Evolutionary conservation across 495 filamentous ascomycete species (phyloP).

Genomic region (Penicillium psychrofluorescens): DNA sequence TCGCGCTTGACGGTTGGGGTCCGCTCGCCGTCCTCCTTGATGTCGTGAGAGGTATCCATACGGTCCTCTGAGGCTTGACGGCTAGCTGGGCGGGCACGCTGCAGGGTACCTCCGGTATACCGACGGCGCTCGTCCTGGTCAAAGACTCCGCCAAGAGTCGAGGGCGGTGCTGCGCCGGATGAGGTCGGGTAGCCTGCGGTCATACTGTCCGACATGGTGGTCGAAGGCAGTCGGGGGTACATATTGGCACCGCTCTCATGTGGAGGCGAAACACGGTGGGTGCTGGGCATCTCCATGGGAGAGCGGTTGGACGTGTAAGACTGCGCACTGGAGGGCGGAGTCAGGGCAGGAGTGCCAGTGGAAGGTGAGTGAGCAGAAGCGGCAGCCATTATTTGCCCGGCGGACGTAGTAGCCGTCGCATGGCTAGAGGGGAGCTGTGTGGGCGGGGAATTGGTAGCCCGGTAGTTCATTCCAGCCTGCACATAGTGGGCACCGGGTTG

Average conservation of each 20-base stretch:
- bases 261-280: slow-evolving; percentile 54
- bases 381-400: slow-evolving; percentile 48
- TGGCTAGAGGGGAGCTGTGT: slow-evolving; percentile 46
- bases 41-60: slow-evolving; percentile 53
- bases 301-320: slow-evolving; percentile 85
- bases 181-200: slow-evolving; percentile 50
- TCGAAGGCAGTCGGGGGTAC: slow-evolving; percentile 80
- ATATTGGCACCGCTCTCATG: slow-evolving; percentile 58
- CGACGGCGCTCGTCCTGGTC: slow-evolving; percentile 75
- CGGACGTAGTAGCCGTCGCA: slow-evolving; percentile 48
- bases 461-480: slow-evolving; percentile 51
- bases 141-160: slow-evolving; percentile 75
- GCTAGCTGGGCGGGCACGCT: slow-evolving; percentile 54
- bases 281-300: slow-evolving; percentile 55
- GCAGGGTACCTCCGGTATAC: slow-evolving; percentile 80
- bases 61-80: slow-evolving; percentile 25
- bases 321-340: slow-evolving; percentile 79
- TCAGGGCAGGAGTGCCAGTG: slow-evolving; percentile 73
- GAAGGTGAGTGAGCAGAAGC: slow-evolving; percentile 43
- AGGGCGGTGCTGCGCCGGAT: slow-evolving; percentile 61
- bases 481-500: slow-evolving; percentile 62
- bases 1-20: slow-evolving; percentile 35
- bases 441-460: slow-evolving; percentile 67
- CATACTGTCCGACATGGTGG: slow-evolving; percentile 52
- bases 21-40: slow-evolving; percentile 36